Percentiles rank a stretch among this genome's conserved stretches.
Evolutionary conservation across 164 flowering plant species (phyloP).

Genomic region (Umbellularia californica): DNA sequence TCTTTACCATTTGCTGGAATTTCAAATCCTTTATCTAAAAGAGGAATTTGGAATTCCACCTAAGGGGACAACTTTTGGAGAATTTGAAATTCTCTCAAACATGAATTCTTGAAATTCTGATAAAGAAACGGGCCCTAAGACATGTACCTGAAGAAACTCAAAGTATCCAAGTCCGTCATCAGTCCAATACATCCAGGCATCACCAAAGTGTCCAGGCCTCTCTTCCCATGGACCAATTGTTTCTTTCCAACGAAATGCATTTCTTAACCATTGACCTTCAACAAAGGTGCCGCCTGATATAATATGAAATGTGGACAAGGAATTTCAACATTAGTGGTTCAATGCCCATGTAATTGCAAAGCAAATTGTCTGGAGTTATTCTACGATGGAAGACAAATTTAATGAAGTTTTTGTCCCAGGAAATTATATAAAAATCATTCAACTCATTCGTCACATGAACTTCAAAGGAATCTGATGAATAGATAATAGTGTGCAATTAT

Average conservation of each 20-base stretch:
- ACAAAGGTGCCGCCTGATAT: slow-evolving; percentile 82
- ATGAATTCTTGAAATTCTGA: too few relatives aligned
- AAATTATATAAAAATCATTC: neutral
- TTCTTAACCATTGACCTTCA: slow-evolving; percentile 87
- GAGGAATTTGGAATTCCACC: too few relatives aligned
- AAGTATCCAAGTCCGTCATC: slow-evolving; percentile 94
- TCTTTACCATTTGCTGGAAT: too few relatives aligned
- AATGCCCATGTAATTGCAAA: slow-evolving; percentile 1
- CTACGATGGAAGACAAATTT: neutral
- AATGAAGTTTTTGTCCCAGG: neutral
- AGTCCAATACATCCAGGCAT: slow-evolving; percentile 95
- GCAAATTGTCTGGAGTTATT: neutral
- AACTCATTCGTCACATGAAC: neutral
- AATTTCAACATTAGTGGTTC: neutral
- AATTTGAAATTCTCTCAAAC: too few relatives aligned
- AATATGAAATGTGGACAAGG: neutral
- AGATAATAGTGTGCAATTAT: neutral
- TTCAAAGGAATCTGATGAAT: neutral
- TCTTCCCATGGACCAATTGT: slow-evolving; percentile 92
- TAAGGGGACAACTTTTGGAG: too few relatives aligned
- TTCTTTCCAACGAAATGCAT: slow-evolving; percentile 93
- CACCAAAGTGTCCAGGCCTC: slow-evolving; percentile 94
- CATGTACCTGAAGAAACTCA: slow-evolving; percentile 81
- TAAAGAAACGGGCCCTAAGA: too few relatives aligned
- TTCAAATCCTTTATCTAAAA: too few relatives aligned